Evolutionary conservation across 129 eudicot genomes (phyloP), one percentile per base, ranked within the genome.

Genomic region (Oenanthe sinensis): DNA sequence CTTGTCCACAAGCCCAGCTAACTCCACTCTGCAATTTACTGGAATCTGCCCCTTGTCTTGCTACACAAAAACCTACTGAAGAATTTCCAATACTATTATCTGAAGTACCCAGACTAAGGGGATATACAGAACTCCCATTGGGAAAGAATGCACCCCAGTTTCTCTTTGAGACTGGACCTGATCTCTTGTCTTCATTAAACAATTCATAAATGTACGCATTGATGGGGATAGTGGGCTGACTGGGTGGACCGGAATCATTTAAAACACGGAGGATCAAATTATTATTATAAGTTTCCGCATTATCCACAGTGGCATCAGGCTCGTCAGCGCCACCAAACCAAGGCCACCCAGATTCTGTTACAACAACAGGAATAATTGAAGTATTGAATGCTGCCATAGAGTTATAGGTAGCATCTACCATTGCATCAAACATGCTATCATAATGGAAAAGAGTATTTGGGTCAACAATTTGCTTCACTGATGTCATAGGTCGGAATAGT

Each of bases 341-440:
- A 4, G 97, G 97, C 97, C 97, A 92, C 14, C 97, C 97, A 4
- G 97, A 79, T 82, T 92, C 96, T 0, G 97, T 92, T 30, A 90
- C 90, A 3, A 92, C 88, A 19, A 92, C 81, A 6, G 96, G 96
- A 75, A 92, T 88, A 36, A 52, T 86, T 0, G 97, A 85, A 54
- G 82, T 69, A 52, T 90, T 90, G 42, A 76, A 81, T 26, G 90
- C 87, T 5, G 89, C 85, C 40, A 92, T 88, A 20, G 97, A 85
- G 80, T 83, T 83, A 77, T 92, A 92, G 77, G 90, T 69, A 60
- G 96, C 97, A 82, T 92, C 97, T 82, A 92, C 89, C 93, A 92
- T 87, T 63, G 96, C 91, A 78, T 92, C 97, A 85, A 92, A 92
- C 97, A 92, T 92, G 80, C 91, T 92, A 65, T 87, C 85, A 70